Evolutionary conservation across 768 basidiomycete species (phyloP), one percentile per base, ranked within the genome.

Genomic region (Tephrocybe rancida): DNA sequence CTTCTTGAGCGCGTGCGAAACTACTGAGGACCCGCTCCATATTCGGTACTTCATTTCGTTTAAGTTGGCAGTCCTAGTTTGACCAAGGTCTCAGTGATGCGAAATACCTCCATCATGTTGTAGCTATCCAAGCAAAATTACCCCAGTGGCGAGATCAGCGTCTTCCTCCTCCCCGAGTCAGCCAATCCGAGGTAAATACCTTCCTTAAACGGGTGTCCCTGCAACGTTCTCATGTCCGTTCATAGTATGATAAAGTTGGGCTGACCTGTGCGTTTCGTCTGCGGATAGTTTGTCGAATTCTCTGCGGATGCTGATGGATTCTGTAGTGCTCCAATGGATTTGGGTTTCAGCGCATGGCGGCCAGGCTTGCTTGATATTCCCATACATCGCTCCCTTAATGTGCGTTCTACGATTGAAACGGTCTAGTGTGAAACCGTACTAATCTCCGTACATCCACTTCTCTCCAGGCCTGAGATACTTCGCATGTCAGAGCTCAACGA

Each of bases 401-500:
- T 94, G 56, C 55, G 90, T 79, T 26, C 45, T 54, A 51, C 48
- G 24, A 32, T 43, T 48, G 5, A 13, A 46, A 38, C 44, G 39
- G 52, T n/a, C n/a, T n/a, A n/a, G 29, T n/a, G 41, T 24, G 29
- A 18, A 24, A 37, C 14, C 21, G 39, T 48, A 11, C 27, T 18
- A 14, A 37, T 27, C n/a, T 48, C 32, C 27, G 10, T 30, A 32
- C 50, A 11, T 48, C 44, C n/a, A n/a, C 34, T 24, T 52, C 43
- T 52, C 18, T 37, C 4, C 63, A 95, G 92, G 65, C 92, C 92
- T 32, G 91, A 92, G 67, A 88, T 93, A 53, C 80, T 95, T 64
- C 86, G 84, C 56, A 92, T 96, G 88, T 86, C 92, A 50, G 94
- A 96, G 63, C 79, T 95, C 52, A 93, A 88, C 64, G 94, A 96